These are phyloP conservation scores for Rhododendron vialii DNA, from an alignment of 148 eudicot species.

Conservation along the genomic window DNA sequence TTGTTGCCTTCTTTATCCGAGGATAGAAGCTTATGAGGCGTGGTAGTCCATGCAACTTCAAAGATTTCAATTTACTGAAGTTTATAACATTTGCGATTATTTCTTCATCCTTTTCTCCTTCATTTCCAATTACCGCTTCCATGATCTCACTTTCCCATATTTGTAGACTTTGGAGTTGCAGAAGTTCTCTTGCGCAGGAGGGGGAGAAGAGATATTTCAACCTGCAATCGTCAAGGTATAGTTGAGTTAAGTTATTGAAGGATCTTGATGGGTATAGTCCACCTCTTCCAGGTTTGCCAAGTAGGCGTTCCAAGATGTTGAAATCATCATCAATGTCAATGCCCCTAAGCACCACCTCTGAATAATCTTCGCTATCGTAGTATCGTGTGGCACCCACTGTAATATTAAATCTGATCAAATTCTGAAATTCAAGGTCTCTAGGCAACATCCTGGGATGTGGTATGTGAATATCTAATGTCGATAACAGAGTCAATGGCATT, in stretches of 20 bases:
- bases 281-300: neutral
- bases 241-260: neutral
- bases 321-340: no score
- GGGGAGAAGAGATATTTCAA: constrained; percentile 4
- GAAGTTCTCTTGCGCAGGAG: neutral
- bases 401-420: constrained; percentile 1
- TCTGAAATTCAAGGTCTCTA: neutral
- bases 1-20: neutral
- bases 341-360: no score
- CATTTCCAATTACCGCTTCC: neutral
- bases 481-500: neutral
- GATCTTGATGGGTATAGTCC: neutral
- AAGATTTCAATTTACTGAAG: neutral
- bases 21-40: neutral
- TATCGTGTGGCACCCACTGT: neutral
- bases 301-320: neutral
- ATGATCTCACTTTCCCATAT: neutral
- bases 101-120: neutral
- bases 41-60: neutral
- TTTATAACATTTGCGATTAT: neutral
- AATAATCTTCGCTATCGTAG: no score
- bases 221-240: neutral
- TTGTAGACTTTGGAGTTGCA: neutral
- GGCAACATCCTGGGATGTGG: constrained; percentile 1
- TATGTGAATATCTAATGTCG: constrained; percentile 1